Percentiles rank a stretch among this genome's conserved stretches.
Evolutionary conservation across 805 yeast genomes (phyloP).

Genomic region (Millerozyma acaciae): DNA sequence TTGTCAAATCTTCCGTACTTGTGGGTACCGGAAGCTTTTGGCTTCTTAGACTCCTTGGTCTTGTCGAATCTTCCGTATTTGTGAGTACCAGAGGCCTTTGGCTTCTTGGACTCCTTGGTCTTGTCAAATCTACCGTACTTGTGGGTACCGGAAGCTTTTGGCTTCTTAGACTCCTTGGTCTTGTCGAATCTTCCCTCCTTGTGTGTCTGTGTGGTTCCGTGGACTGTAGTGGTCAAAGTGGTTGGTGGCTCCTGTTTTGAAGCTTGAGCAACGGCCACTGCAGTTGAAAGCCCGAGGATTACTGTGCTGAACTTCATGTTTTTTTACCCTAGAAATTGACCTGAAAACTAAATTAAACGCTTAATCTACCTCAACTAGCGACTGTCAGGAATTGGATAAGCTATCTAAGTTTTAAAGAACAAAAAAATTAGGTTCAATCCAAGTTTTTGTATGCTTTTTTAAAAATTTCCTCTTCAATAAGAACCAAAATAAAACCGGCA

Average conservation of each 20-base stretch:
- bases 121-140: conserved; percentile 54
- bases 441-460: no score
- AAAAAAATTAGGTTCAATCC: no score
- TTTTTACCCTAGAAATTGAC: background rate
- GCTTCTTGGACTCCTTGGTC: conserved; percentile 22
- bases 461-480: no score
- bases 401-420: no score
- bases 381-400: no score
- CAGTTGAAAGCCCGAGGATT: conserved; percentile 38
- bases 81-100: conserved; percentile 21
- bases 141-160: conserved; percentile 40
- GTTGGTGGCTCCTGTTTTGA: conserved; percentile 16
- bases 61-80: conserved; percentile 29
- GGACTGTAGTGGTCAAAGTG: conserved; percentile 30
- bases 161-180: conserved; percentile 27
- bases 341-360: no score
- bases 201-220: conserved; percentile 43
- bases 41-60: conserved; percentile 28
- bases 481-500: no score
- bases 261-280: conserved; percentile 23
- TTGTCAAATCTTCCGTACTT: conserved; percentile 32
- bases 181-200: conserved; percentile 54
- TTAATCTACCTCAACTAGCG: no score
- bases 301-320: conserved; percentile 43
- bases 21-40: conserved; percentile 33